phyloP scores from a whole-genome alignment of 208 protist genomes.

The Leishmania tarentolae region DNA sequence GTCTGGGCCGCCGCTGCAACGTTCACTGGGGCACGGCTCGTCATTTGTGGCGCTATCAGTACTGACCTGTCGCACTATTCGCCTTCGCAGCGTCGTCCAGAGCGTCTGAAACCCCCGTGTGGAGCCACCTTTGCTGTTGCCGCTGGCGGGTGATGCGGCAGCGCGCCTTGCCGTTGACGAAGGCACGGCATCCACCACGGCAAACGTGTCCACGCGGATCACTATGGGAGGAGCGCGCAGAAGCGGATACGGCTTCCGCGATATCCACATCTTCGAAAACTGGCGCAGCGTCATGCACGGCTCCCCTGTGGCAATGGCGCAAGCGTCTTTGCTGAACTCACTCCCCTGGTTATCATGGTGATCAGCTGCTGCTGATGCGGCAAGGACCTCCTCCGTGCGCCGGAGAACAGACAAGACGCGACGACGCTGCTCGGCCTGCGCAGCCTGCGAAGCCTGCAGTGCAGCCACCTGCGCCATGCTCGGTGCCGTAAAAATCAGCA shows the following conservation, averaged over 20 bases:
- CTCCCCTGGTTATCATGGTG: background rate
- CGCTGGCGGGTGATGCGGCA: background rate
- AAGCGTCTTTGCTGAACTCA: background rate
- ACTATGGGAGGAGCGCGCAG: constrained; percentile 23
- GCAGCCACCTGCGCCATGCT: constrained; percentile 24
- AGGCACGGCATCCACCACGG: constrained; percentile 15
- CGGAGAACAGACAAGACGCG: constrained; percentile 11
- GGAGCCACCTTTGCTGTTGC: background rate
- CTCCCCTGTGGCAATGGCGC: background rate
- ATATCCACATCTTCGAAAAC: background rate
- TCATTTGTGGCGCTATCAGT: background rate
- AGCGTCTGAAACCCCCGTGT: background rate
- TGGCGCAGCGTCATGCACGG: background rate
- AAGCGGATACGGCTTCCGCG: constrained; percentile 6
- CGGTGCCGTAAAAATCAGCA: constrained; percentile 22
- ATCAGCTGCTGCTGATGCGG: background rate
- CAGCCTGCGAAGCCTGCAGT: constrained; percentile 6
- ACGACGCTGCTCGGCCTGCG: constrained; percentile 1
- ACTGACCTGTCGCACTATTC: background rate
- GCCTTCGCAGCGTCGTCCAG: constrained; percentile 1
- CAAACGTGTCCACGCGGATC: constrained; percentile 17
- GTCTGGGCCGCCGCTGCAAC: background rate
- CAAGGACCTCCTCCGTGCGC: constrained; percentile 7
- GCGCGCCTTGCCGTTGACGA: background rate
- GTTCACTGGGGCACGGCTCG: background rate